Evolutionary conservation across 2,329 filamentous ascomycete species (phyloP), one percentile per base, ranked within the genome.

Genomic region (Penicillium sumatraense): DNA sequence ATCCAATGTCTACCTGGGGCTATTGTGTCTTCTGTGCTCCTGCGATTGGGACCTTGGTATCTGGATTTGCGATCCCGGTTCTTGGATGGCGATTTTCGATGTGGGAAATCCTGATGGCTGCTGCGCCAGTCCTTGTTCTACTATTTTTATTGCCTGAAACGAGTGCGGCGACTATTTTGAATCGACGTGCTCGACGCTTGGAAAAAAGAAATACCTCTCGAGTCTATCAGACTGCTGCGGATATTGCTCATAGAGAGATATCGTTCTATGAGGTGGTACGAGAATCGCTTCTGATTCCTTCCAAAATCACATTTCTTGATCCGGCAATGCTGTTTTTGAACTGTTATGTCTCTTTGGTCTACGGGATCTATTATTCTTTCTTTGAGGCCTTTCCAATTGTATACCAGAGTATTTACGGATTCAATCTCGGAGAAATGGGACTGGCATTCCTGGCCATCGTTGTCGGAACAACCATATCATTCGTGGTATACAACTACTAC

Each of bases 351-450:
- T 81, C 81, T 51, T 79, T 88, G 61, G 80, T 84, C 61, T 89
- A 75, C 52, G 72, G 64, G 21, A 72, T 75, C 14, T 74, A 73
- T 53, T 82, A 82, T 58, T 75, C 75, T 14, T 88, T 82, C 70
- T 89, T 89, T 66, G 86, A 88, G 64, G 82, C 82, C n/a, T 88
- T 89, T 69, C 85, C 86, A 3, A 74, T 87, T 21, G 84, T 88
- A 46, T 89, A 85, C 66, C 78, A 79, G 2, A 78, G 77, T 20
- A 75, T 80, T 59, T 88, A 89, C 72, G 70, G 74, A 65, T 86
- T 89, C 78, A 81, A 78, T 56, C 69, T 82, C 5, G 84, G 84
- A 27, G 68, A 85, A 59, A 74, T 83, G 61, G 84, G 85, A 23
- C 76, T 87, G 11, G 79, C 84, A 38, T 88, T 88, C 73, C 74